These are phyloP conservation scores for Tilletiaria anomala DNA, from an alignment of 1,284 basidiomycete species.

Conservation along the genomic window DNA sequence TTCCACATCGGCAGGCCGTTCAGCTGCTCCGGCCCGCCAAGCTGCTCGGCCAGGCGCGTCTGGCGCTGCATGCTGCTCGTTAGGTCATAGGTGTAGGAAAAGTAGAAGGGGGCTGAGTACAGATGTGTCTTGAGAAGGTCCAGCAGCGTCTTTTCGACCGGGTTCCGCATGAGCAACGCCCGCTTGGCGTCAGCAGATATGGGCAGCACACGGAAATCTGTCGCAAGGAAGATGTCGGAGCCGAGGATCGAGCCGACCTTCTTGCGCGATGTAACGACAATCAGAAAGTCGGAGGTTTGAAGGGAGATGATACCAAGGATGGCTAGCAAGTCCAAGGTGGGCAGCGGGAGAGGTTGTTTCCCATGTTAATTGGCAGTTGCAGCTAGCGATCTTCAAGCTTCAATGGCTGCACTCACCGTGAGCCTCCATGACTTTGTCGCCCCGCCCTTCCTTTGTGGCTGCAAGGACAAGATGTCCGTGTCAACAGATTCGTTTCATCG, in stretches of 20 bases:
- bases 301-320: slow-evolving; percentile 33
- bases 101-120: slow-evolving; percentile 64
- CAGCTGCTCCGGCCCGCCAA: slow-evolving; percentile 35
- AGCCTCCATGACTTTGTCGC: too few species aligned
- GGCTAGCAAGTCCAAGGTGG: slow-evolving; percentile 10
- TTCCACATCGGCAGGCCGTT: slow-evolving; percentile 52
- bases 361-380: too few species aligned
- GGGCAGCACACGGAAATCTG: slow-evolving; percentile 82
- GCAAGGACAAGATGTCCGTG: too few species aligned
- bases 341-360: too few species aligned
- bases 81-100: slow-evolving; percentile 81
- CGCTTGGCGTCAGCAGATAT: slow-evolving; percentile 54
- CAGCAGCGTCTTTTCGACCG: slow-evolving; percentile 74
- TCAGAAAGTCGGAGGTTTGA: slow-evolving; percentile 57
- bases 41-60: slow-evolving; percentile 43
- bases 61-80: slow-evolving; percentile 79
- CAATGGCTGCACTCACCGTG: too few species aligned
- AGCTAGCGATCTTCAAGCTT: too few species aligned
- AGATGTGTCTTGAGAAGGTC: slow-evolving; percentile 76
- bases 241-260: slow-evolving; percentile 65
- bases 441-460: too few species aligned
- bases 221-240: slow-evolving; percentile 73
- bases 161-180: slow-evolving; percentile 50
- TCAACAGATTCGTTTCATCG: too few species aligned
- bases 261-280: slow-evolving; percentile 73